Conservation (phyloP, 495 filamentous ascomycete genomes). For the Glutinoglossum americanum region DNA sequence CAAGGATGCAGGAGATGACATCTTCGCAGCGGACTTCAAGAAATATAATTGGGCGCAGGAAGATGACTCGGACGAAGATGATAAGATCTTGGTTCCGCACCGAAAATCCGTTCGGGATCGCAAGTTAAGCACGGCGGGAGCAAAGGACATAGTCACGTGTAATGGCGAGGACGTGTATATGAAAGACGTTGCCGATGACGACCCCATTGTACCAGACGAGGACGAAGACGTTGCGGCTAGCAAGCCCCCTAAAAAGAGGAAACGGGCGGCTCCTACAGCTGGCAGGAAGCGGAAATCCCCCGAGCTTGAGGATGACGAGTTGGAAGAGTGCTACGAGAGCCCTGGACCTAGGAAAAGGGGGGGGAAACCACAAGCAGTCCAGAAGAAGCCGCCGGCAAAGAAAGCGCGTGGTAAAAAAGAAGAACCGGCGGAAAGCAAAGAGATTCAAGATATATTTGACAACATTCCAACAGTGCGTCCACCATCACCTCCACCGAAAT, state of each 20-base stretch:
- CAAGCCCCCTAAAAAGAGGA: slow-evolving; percentile 20
- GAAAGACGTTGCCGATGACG: slow-evolving; percentile 22
- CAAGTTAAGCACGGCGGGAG: background rate
- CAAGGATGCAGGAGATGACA: slow-evolving; percentile 48
- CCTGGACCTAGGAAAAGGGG: background rate
- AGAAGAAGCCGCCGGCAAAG: slow-evolving; percentile 16
- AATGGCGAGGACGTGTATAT: slow-evolving; percentile 31
- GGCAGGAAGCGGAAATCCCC: slow-evolving; percentile 13
- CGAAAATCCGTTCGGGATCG: background rate
- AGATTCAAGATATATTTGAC: slow-evolving; percentile 66
- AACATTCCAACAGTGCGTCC: slow-evolving; percentile 61
- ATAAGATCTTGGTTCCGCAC: slow-evolving; percentile 2
- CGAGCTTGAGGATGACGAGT: slow-evolving; percentile 23
- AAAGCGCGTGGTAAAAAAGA: slow-evolving; percentile 27
- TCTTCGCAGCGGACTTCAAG: slow-evolving; percentile 44
- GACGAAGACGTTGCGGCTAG: slow-evolving; percentile 12
- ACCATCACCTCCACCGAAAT: slow-evolving; percentile 54
- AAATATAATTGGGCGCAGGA: slow-evolving; percentile 37
- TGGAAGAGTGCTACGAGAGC: slow-evolving; percentile 16
- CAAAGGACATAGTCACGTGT: slow-evolving; percentile 10
- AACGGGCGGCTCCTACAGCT: slow-evolving; percentile 12
- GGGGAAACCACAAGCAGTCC: slow-evolving; percentile 1
- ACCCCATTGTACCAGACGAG: slow-evolving; percentile 9
- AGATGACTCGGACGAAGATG: slow-evolving; percentile 8
- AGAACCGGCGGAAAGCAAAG: slow-evolving; percentile 29